Percentiles rank a stretch among this genome's conserved stretches.
These are phyloP conservation scores for Quercus engelmannii DNA, from an alignment of 306 rosid genomes.

Conservation along the genomic window DNA sequence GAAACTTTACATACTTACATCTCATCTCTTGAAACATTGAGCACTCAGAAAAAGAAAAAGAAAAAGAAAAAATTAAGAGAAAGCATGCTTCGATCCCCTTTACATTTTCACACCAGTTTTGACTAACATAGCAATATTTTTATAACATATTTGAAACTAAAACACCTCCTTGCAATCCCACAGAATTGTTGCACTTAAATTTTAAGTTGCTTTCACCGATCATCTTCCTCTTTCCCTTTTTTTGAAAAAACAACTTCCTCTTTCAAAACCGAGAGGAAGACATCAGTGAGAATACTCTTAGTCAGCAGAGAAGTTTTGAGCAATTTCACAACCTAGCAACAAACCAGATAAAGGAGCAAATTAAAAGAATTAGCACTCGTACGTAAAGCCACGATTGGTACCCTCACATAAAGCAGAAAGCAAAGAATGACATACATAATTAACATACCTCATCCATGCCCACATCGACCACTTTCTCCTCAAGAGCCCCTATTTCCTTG, in stretches of 20 bases:
- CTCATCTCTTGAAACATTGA: too few species aligned
- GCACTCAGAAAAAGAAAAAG: too few species aligned
- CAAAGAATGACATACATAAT: background rate
- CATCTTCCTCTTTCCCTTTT: background rate
- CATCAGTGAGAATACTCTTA: slow-evolving; percentile 4
- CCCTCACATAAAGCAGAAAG: background rate
- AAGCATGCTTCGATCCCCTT: too few species aligned
- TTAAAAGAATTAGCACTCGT: background rate
- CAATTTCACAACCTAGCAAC: background rate
- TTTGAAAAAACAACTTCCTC: background rate
- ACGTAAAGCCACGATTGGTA: too few species aligned
- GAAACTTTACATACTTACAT: background rate
- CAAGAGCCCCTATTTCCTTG: slow-evolving; percentile 10
- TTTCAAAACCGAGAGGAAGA: background rate
- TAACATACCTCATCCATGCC: slow-evolving; percentile 26
- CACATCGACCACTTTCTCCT: slow-evolving; percentile 17
- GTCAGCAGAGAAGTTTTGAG: slow-evolving; percentile 1
- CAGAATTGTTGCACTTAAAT: too few species aligned
- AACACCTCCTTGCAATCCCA: too few species aligned
- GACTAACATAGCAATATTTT: too few species aligned
- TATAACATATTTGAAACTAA: too few species aligned
- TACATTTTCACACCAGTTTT: too few species aligned
- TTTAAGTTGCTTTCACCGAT: too few species aligned
- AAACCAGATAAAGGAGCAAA: background rate
- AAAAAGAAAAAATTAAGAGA: too few species aligned